Base-by-base conservation (phyloP, 192 early-diverging fungal genomes). In the Phycomyces blakesleeanus region DNA sequence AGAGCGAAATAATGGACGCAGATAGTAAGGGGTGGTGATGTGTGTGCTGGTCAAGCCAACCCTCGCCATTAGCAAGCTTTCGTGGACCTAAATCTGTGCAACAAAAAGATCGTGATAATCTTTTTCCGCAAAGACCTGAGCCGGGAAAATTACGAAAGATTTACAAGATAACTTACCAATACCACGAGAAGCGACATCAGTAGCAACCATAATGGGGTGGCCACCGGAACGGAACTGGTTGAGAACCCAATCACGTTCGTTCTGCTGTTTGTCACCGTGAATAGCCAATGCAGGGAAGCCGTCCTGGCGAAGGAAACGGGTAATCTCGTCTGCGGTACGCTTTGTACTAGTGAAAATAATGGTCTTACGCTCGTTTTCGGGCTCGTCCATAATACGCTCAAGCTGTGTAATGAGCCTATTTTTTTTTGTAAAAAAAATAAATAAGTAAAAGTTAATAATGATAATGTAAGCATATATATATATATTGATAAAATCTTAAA, bases 111-210 rank as follows among this genome's bases (percentile, higher is more conserved):
- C 18, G 44, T n/a, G 18, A 47, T 47, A 47, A 47, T 47, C 44
- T 47, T 47, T 47, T n/a, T 47, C 44, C 18, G 44, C 44, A 47
- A 47, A 47, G 44, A 47, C 44, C 44, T 47, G 15, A 47, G 44
- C 44, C 44, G 18, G 18, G 44, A 18, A 47, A n/a, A n/a, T n/a
- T n/a, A 47, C 12, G 11, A 18, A 47, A 18, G 44, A 18, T 42
- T 1, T 21, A 24, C 11, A 24, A 47, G 16, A 41, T 26, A 68
- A 74, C 84, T 81, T 93, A 94, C 92, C 93, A 65, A 95, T 84
- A 68, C 95, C 96, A 80, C 96, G 90, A 65, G 91, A 90, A 38
- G 96, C 96, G 50, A 98, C 94, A 78, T 98, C 97, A n/a, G 97
- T 99, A 8, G 97, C 97, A 71, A 99, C 93, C 84, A 99, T 88